These are phyloP conservation scores for Globisporangium emineosum DNA, from an alignment of 352 stramenopile species.

Conservation along the genomic window DNA sequence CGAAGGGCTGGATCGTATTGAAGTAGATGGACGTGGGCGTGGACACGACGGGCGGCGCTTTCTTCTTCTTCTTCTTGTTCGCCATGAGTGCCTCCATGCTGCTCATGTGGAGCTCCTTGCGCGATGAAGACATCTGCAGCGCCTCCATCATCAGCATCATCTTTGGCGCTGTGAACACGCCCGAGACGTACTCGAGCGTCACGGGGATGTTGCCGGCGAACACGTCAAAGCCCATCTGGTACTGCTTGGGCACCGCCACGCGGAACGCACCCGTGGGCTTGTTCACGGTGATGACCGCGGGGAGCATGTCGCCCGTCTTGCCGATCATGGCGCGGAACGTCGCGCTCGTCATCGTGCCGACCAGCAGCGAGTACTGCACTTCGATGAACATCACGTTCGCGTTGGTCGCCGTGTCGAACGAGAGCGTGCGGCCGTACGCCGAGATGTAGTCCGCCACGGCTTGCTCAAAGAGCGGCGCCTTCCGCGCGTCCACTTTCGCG, in stretches of 20 bases:
- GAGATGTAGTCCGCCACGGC: conserved; percentile 27
- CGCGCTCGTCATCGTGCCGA: conserved; percentile 23
- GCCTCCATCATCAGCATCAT: conserved; percentile 19
- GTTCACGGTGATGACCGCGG: conserved; percentile 13
- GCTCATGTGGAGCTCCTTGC: conserved; percentile 16
- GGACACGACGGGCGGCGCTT: conserved; percentile 17
- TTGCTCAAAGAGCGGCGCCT: conserved; percentile 19
- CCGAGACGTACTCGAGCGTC: conserved; percentile 25
- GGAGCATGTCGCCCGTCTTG: conserved; percentile 26
- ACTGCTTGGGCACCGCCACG: conserved; percentile 21
- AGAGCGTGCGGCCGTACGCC: conserved; percentile 24
- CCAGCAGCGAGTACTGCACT: conserved; percentile 28
- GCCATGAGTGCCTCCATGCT: conserved; percentile 22
- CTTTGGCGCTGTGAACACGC: conserved; percentile 23
- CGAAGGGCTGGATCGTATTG: conserved; percentile 27
- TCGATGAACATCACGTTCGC: conserved; percentile 19
- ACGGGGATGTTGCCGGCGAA: conserved; percentile 23
- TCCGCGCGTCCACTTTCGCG: conserved; percentile 18
- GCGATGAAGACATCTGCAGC: conserved; percentile 9
- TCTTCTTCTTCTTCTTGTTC: conserved; percentile 24
- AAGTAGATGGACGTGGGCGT: conserved; percentile 23
- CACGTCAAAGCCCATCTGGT: conserved; percentile 22
- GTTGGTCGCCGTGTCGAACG: conserved; percentile 19
- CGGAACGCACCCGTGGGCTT: conserved; percentile 18
- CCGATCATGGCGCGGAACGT: conserved; percentile 32